phyloP scores from a whole-genome alignment of 164 flowering plant genomes.

The Echeveria elegans region DNA sequence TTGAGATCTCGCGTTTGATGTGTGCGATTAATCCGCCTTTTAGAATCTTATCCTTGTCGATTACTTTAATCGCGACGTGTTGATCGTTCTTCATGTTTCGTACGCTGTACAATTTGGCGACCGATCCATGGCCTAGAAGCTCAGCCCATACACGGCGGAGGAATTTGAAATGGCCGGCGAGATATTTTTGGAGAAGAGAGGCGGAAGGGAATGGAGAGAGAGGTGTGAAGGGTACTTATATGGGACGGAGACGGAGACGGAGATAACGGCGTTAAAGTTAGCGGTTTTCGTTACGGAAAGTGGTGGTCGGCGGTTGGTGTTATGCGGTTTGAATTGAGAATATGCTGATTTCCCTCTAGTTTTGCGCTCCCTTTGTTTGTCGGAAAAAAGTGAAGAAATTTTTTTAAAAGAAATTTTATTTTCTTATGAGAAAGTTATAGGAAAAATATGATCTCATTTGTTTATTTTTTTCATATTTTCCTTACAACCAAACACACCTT shows the following conservation, averaged over 20 bases:
- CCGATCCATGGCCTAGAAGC: neutral
- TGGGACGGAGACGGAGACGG: too few species aligned
- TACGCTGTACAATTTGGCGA: neutral
- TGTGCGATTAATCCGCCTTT: neutral
- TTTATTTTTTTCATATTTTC: too few species aligned
- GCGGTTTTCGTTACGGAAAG: neutral
- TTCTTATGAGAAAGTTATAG: too few species aligned
- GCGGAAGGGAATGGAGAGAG: neutral
- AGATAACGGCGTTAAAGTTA: neutral
- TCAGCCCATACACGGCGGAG: neutral
- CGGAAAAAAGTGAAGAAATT: too few species aligned
- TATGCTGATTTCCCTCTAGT: neutral
- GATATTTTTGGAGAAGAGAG: neutral
- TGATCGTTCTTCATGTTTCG: neutral
- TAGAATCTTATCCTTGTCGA: slow-evolving; percentile 2
- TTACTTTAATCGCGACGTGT: neutral
- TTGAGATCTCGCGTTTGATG: slow-evolving; percentile 1
- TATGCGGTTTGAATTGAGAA: neutral
- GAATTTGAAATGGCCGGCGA: neutral
- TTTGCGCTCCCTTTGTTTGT: too few species aligned
- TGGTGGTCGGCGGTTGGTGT: neutral
- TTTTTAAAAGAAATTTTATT: too few species aligned
- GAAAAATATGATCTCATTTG: too few species aligned
- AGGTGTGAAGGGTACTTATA: neutral
- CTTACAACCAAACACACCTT: too few species aligned